Conservation (phyloP, 768 basidiomycete species). For the Leccinum sublutescens region DNA sequence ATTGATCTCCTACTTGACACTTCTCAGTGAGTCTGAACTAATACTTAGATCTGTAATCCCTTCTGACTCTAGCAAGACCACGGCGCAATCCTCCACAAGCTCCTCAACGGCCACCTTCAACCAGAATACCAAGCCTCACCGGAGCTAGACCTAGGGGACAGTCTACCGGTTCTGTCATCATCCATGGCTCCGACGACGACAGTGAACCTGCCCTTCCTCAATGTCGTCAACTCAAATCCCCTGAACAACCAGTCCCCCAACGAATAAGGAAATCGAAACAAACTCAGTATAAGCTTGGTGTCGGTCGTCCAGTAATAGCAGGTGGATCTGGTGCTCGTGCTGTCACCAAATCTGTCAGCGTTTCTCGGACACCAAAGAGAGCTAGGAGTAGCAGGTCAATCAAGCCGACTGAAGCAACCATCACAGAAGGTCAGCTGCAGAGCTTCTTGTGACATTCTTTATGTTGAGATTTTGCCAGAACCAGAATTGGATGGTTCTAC, state of each 20-base stretch:
- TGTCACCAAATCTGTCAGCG: slow-evolving; percentile 56
- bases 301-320: slow-evolving; percentile 64
- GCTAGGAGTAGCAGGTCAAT: slow-evolving; percentile 48
- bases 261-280: slow-evolving; percentile 71
- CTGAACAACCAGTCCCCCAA: slow-evolving; percentile 24
- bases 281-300: slow-evolving; percentile 64
- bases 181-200: slow-evolving; percentile 47
- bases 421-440: slow-evolving; percentile 46
- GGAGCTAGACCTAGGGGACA: slow-evolving; percentile 28
- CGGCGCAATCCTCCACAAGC: slow-evolving; percentile 20
- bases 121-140: slow-evolving; percentile 32
- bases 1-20: slow-evolving; percentile 71
- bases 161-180: slow-evolving; percentile 36
- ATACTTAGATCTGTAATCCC: slow-evolving; percentile 34
- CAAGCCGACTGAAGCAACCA: slow-evolving; percentile 54
- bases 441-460: not conserved
- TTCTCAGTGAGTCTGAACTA: slow-evolving; percentile 36
- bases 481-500: slow-evolving; percentile 20
- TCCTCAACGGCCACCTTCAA: slow-evolving; percentile 32
- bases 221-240: slow-evolving; percentile 14
- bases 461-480: slow-evolving; percentile 24
- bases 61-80: slow-evolving; percentile 35
- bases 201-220: slow-evolving; percentile 27
- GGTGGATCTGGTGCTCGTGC: slow-evolving; percentile 67
- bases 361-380: slow-evolving; percentile 46